A percentile compares a stretch with the other conserved stretches of the same genome.
Evolutionary conservation across 2,329 filamentous ascomycete species (phyloP).

Genomic region (Peltaster fructicola): DNA sequence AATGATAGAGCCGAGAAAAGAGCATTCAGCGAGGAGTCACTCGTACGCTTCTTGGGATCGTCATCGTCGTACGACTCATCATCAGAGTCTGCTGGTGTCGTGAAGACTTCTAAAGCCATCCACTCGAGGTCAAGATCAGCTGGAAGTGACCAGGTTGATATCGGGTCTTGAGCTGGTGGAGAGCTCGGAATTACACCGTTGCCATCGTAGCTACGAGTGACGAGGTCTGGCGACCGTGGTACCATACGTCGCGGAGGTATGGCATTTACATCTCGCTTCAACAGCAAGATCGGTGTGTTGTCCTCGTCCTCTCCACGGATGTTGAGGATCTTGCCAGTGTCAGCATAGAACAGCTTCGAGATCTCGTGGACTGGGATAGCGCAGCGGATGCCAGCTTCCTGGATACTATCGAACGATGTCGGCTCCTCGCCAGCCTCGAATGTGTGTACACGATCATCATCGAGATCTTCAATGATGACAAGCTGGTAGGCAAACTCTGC

Average conservation of each 20-base stretch:
- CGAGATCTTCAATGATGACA: slow-evolving; percentile 65
- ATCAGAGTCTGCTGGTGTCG: slow-evolving; percentile 37
- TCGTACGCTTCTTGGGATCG: too few relatives aligned
- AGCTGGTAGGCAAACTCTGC: slow-evolving; percentile 66
- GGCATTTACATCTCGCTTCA: slow-evolving; percentile 54
- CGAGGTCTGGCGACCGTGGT: slow-evolving; percentile 14
- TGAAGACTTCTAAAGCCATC: slow-evolving; percentile 77
- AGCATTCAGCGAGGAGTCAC: slow-evolving; percentile 4
- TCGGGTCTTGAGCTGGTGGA: neutral
- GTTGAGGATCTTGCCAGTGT: slow-evolving; percentile 77
- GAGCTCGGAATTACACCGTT: neutral
- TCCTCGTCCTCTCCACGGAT: slow-evolving; percentile 52
- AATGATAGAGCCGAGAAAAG: slow-evolving; percentile 27
- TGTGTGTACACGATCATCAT: slow-evolving; percentile 51
- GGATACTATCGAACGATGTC: slow-evolving; percentile 42
- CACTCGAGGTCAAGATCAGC: slow-evolving; percentile 70
- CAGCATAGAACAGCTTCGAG: slow-evolving; percentile 84
- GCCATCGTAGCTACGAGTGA: neutral
- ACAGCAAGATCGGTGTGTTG: slow-evolving; percentile 54
- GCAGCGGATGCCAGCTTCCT: slow-evolving; percentile 46
- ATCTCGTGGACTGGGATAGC: slow-evolving; percentile 55
- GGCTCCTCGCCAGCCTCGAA: slow-evolving; percentile 44
- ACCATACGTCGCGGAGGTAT: slow-evolving; percentile 43
- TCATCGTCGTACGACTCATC: slow-evolving; percentile 34
- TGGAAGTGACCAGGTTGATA: slow-evolving; percentile 42